These are phyloP conservation scores for Prototheca stagnorum DNA, from an alignment of 163 green algal species.

Conservation along the genomic window DNA sequence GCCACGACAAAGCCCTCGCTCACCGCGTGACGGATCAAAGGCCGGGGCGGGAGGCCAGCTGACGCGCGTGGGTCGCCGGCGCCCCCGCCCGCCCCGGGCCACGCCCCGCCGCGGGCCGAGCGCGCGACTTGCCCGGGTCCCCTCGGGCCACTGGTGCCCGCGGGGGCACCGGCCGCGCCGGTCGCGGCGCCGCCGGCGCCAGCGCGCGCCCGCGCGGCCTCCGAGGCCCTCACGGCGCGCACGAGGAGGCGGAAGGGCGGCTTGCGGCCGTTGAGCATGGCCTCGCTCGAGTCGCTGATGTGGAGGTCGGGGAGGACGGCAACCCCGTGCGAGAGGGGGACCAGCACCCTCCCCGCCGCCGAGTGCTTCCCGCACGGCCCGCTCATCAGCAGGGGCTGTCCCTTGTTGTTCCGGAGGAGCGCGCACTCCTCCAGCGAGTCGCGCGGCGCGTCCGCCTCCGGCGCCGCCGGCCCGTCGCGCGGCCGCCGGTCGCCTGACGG, in stretches of 20 bases:
- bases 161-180: too few relatives aligned
- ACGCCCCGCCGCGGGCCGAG: too few relatives aligned
- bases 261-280: constrained; percentile 65
- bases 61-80: too few relatives aligned
- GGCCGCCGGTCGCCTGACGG: too few relatives aligned
- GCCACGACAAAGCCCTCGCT: constrained; percentile 65
- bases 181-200: constrained; percentile 5
- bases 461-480: too few relatives aligned
- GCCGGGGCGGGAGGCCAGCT: too few relatives aligned
- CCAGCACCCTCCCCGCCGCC: constrained; percentile 20
- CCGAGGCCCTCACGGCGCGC: not conserved
- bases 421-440: constrained; percentile 49
- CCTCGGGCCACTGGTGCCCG: too few relatives aligned
- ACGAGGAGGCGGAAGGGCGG: constrained; percentile 64
- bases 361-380: constrained; percentile 24
- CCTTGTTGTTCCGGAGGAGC: constrained; percentile 66
- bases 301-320: constrained; percentile 47
- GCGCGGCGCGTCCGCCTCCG: too few relatives aligned
- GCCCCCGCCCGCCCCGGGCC: too few relatives aligned
- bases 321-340: constrained; percentile 27
- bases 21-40: constrained; percentile 57
- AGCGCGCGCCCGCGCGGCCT: constrained; percentile 28
- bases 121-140: too few relatives aligned
- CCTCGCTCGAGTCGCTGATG: constrained; percentile 61
- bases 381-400: constrained; percentile 20